These are phyloP conservation scores for Linum usitatissimum DNA, from an alignment of 345 rosid species.

Conservation along the genomic window DNA sequence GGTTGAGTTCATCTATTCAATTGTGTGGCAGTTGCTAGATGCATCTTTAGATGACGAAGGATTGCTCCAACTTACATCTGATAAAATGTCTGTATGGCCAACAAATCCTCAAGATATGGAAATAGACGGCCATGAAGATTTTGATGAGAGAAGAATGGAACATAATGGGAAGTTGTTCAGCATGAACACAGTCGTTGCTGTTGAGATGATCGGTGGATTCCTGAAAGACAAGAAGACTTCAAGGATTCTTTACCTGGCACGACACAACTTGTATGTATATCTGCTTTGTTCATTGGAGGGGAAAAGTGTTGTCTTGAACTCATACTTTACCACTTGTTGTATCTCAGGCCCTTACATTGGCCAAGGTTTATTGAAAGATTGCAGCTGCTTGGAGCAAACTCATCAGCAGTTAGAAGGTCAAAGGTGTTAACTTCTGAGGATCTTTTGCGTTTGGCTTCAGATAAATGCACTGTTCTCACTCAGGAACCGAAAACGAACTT, in stretches of 20 bases:
- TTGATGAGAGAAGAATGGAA: conserved; percentile 1
- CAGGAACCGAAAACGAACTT: background rate
- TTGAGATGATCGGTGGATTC: conserved; percentile 4
- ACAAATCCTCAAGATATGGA: conserved; percentile 8
- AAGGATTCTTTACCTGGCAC: conserved; percentile 9
- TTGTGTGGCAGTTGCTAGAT: conserved; percentile 10
- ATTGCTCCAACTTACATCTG: background rate
- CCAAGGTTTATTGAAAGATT: conserved; percentile 3
- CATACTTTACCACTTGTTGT: background rate
- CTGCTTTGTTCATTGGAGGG: background rate
- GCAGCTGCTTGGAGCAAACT: conserved; percentile 7
- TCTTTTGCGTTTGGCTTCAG: conserved; percentile 4
- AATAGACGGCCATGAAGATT: conserved; percentile 6
- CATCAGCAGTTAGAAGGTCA: conserved; percentile 2
- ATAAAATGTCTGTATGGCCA: background rate
- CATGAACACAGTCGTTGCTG: conserved; percentile 4
- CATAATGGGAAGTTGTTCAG: background rate
- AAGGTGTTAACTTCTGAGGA: conserved; percentile 5
- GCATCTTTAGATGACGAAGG: conserved; percentile 9
- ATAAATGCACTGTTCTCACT: background rate
- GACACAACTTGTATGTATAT: conserved; percentile 4
- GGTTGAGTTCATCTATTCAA: conserved; percentile 7
- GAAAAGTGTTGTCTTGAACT: background rate
- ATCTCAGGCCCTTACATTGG: conserved; percentile 6
- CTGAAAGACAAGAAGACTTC: conserved; percentile 7